Evolutionary conservation across 78 protist species (phyloP).

Genomic region (Cavenderia fasciculata): DNA sequence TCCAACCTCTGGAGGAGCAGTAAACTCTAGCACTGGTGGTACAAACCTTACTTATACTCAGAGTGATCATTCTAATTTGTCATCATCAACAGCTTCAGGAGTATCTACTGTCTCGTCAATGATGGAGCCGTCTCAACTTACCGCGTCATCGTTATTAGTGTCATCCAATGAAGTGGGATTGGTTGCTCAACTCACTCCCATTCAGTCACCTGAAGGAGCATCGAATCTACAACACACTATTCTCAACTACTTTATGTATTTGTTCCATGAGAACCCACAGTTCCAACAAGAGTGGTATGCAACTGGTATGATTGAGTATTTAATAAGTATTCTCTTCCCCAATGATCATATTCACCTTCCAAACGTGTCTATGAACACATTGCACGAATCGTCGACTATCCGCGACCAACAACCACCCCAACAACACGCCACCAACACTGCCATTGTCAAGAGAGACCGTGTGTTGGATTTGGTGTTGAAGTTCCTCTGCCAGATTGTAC

Average conservation of each 20-base stretch:
- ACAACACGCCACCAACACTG: background rate
- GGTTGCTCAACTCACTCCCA: too few species aligned
- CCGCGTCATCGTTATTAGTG: too few species aligned
- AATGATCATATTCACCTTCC: constrained; percentile 21
- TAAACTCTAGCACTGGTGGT: too few species aligned
- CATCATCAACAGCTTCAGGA: background rate
- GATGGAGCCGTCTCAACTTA: constrained; percentile 4
- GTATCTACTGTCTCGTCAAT: background rate
- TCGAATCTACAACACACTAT: constrained; percentile 58
- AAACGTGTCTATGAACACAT: background rate
- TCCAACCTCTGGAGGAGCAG: too few species aligned
- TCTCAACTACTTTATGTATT: constrained; percentile 50
- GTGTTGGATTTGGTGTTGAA: constrained; percentile 59
- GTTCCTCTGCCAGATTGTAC: constrained; percentile 57
- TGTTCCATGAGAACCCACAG: constrained; percentile 45
- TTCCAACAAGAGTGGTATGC: constrained; percentile 69
- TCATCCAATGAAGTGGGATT: too few species aligned
- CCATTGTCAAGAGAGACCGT: constrained; percentile 25
- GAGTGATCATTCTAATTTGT: too few species aligned
- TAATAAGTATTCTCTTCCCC: constrained; percentile 53
- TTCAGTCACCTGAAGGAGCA: constrained; percentile 54
- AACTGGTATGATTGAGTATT: constrained; percentile 9
- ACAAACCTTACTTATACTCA: too few species aligned
- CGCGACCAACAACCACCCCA: background rate
- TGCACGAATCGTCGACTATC: background rate